phyloP scores from a whole-genome alignment of 768 basidiomycete genomes.

The Collybia mongolica region DNA sequence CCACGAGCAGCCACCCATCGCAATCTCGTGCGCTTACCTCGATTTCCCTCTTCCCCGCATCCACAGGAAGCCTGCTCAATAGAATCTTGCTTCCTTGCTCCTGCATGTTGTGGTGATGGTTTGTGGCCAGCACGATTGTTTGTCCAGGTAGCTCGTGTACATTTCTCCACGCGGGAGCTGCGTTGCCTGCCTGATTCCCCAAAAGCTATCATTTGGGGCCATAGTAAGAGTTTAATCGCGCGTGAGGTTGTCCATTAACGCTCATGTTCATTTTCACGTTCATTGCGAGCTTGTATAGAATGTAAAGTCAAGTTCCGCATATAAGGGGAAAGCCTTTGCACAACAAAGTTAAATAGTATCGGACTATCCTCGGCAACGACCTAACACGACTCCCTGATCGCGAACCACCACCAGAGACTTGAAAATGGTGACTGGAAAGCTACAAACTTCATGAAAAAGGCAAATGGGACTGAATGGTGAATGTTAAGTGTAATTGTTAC shows the following conservation, averaged over 20 bases:
- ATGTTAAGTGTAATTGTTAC: too few species aligned
- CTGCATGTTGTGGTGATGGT: slow-evolving; percentile 21
- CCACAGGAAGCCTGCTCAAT: slow-evolving; percentile 61
- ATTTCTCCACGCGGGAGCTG: slow-evolving; percentile 63
- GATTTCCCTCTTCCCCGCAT: slow-evolving; percentile 67
- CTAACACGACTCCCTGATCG: too few species aligned
- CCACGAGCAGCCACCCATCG: too few species aligned
- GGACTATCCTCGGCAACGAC: too few species aligned
- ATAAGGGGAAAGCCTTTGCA: too few species aligned
- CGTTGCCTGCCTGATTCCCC: slow-evolving; percentile 54
- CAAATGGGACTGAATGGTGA: too few species aligned
- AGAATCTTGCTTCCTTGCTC: slow-evolving; percentile 66
- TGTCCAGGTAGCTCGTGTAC: slow-evolving; percentile 13
- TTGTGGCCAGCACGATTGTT: slow-evolving; percentile 24
- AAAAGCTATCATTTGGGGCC: slow-evolving; percentile 53
- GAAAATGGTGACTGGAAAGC: too few species aligned
- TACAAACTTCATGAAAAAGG: too few species aligned
- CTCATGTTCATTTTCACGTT: too few species aligned
- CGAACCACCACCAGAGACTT: too few species aligned
- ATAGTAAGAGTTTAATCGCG: slow-evolving; percentile 48
- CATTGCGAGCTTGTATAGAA: slow-evolving; percentile 3
- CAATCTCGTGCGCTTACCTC: slow-evolving; percentile 42
- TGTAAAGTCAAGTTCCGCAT: too few species aligned
- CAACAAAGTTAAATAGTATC: too few species aligned
- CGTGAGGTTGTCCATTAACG: slow-evolving; percentile 22